phyloP scores from a whole-genome alignment of 2,329 filamentous ascomycete genomes.

The Chaetomium sp. region DNA sequence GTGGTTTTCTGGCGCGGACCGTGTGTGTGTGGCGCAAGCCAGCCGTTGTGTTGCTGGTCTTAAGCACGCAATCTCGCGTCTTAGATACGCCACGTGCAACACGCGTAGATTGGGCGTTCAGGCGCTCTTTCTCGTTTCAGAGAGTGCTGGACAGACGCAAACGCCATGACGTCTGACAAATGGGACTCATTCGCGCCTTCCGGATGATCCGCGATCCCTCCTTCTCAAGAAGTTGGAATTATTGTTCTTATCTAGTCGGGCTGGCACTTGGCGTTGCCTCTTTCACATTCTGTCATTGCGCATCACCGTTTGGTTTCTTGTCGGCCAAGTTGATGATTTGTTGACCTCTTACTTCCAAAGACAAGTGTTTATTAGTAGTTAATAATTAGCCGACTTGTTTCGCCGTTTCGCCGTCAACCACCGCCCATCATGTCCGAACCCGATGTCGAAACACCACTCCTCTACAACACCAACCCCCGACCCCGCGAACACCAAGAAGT shows the following conservation, averaged over 20 bases:
- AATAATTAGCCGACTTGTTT: not conserved
- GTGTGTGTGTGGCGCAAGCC: not conserved
- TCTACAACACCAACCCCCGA: not conserved
- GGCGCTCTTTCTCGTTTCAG: not conserved
- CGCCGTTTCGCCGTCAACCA: not conserved
- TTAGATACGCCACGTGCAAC: slow-evolving; percentile 1
- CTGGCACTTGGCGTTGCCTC: too few relatives aligned
- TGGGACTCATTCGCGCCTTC: not conserved
- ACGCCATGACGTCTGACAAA: not conserved
- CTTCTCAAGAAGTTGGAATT: too few relatives aligned
- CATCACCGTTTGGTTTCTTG: too few relatives aligned
- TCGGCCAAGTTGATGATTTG: too few relatives aligned
- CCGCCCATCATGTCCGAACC: not conserved
- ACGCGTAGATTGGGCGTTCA: not conserved
- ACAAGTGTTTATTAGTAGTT: too few relatives aligned
- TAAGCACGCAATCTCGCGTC: slow-evolving; percentile 6
- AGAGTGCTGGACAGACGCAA: not conserved
- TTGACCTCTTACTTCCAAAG: too few relatives aligned
- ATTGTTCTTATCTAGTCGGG: not conserved
- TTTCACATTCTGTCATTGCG: too few relatives aligned
- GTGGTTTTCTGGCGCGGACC: too few relatives aligned
- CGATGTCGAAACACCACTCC: slow-evolving; percentile 5
- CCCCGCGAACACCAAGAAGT: not conserved
- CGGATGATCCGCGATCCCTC: not conserved
- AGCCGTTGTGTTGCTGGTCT: not conserved